Evolutionary conservation across 257 asterid genomes (phyloP).

Genomic region (Solanum habrochaites): DNA sequence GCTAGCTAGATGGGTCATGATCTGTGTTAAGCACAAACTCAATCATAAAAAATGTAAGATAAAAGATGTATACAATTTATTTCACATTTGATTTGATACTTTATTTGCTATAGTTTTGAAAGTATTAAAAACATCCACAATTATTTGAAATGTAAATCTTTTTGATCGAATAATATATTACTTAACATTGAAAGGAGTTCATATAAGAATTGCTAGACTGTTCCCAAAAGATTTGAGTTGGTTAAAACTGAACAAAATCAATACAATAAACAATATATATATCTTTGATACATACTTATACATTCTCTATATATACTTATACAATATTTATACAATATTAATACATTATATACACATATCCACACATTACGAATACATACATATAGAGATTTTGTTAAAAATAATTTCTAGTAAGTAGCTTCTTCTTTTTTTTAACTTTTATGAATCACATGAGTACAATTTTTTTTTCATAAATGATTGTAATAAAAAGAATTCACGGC

Average conservation of each 20-base stretch:
- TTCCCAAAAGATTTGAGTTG: no score
- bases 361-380: no score
- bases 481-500: background rate
- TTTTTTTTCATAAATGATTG: no score
- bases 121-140: background rate
- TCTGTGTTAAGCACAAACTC: background rate
- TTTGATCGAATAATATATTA: no score
- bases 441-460: background rate
- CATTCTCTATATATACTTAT: background rate
- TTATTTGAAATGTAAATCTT: background rate
- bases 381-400: no score
- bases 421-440: no score
- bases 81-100: background rate
- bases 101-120: background rate
- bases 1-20: background rate
- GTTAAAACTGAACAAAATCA: background rate
- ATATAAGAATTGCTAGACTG: no score
- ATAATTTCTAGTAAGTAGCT: background rate
- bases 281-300: no score
- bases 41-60: background rate
- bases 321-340: background rate
- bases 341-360: no score
- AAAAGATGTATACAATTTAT: background rate
- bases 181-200: background rate
- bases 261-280: background rate